These are phyloP conservation scores for Phellopilus nigrolimitatus DNA, from an alignment of 1,284 basidiomycete genomes.

Conservation along the genomic window DNA sequence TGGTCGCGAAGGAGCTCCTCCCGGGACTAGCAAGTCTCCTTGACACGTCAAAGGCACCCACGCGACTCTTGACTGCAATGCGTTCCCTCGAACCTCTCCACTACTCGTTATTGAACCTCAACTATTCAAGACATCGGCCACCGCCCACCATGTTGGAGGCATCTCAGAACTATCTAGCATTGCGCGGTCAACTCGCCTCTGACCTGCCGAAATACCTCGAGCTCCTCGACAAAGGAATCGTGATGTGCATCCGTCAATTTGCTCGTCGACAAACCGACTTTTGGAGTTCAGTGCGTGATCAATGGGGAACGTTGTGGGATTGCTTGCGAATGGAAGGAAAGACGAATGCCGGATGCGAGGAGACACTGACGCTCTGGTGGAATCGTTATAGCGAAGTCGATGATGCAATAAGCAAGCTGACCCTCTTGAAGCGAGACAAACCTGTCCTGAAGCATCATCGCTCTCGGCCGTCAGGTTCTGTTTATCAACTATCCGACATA, in stretches of 20 bases:
- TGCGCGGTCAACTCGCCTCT: constrained; percentile 59
- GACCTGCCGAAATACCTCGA: constrained; percentile 65
- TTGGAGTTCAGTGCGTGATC: constrained; percentile 50
- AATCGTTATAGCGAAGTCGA: constrained; percentile 60
- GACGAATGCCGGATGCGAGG: constrained; percentile 55
- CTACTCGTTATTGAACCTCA: constrained; percentile 57
- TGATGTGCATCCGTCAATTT: constrained; percentile 44
- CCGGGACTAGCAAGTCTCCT: constrained; percentile 51
- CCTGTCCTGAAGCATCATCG: constrained; percentile 5
- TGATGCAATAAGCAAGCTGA: constrained; percentile 40
- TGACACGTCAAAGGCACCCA: constrained; percentile 52
- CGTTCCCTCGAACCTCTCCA: constrained; percentile 65
- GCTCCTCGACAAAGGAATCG: constrained; percentile 54
- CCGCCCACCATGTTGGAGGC: constrained; percentile 59
- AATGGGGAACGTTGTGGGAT: constrained; percentile 76
- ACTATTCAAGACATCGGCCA: constrained; percentile 57
- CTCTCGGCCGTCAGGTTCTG: constrained; percentile 20
- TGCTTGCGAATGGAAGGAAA: constrained; percentile 71
- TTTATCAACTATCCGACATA: constrained; percentile 17
- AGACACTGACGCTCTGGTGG: constrained; percentile 67
- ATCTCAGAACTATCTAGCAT: constrained; percentile 66
- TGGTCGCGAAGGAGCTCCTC: constrained; percentile 49
- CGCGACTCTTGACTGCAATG: constrained; percentile 64
- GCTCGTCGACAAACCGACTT: constrained; percentile 53
- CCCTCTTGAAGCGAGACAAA: constrained; percentile 34